A percentile compares a stretch with the other conserved stretches of the same genome.
Conservation (phyloP, 331 rosid genomes). For the Malus hybrid region DNA sequence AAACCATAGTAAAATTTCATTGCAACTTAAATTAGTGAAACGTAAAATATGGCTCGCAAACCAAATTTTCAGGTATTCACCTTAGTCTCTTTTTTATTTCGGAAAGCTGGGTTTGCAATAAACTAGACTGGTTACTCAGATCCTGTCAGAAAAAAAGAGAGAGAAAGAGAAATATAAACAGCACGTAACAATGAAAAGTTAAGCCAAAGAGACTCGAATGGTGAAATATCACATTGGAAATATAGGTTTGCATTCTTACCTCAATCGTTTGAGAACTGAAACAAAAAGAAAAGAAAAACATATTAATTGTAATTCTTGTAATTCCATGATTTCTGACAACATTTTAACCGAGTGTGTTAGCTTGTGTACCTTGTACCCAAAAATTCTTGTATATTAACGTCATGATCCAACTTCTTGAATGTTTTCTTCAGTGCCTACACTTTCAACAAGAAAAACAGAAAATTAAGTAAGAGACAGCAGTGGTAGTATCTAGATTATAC, state of each 20-base stretch:
- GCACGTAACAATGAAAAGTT: constrained; percentile 2
- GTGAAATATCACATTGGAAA: neutral
- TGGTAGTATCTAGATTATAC: neutral
- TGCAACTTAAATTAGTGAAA: neutral
- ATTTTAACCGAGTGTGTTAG: constrained; percentile 3
- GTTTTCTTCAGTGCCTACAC: constrained; percentile 74
- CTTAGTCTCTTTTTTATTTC: constrained; percentile 56
- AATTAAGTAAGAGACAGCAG: constrained; percentile 4
- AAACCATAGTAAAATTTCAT: neutral
- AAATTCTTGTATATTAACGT: constrained; percentile 61
- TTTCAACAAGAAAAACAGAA: constrained; percentile 25
- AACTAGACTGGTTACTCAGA: constrained; percentile 34
- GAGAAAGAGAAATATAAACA: neutral
- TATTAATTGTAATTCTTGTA: neutral
- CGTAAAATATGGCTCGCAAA: neutral
- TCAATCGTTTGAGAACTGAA: constrained; percentile 64
- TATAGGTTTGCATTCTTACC: constrained; percentile 29
- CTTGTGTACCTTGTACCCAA: constrained; percentile 52
- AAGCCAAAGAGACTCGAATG: neutral
- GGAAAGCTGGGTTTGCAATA: constrained; percentile 38
- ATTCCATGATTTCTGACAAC: neutral
- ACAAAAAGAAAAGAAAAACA: constrained; percentile 11
- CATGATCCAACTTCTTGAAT: constrained; percentile 76
- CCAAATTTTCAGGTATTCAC: constrained; percentile 22
- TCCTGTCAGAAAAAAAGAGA: constrained; percentile 30